Evolutionary conservation across 495 filamentous ascomycete genomes (phyloP).

Genomic region (Penicillium taxi): DNA sequence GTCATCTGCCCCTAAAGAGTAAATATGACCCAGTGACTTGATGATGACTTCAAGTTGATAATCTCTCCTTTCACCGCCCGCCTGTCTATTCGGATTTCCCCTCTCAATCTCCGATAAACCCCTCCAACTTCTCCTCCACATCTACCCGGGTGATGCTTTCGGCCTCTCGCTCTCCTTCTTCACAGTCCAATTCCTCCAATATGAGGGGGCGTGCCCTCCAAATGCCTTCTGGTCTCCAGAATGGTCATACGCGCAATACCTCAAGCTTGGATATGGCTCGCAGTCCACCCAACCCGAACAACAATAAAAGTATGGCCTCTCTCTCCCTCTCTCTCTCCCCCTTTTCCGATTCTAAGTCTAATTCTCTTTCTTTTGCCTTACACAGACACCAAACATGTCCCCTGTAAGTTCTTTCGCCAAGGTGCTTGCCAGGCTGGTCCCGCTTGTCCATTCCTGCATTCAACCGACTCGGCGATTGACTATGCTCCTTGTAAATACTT

Average conservation of each 20-base stretch:
- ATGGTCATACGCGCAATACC: constrained; percentile 41
- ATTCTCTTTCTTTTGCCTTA: constrained; percentile 10
- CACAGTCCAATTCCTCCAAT: constrained; percentile 21
- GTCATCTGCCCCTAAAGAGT: no score
- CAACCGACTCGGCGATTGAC: constrained; percentile 67
- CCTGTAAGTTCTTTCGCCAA: constrained; percentile 98
- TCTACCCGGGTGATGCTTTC: constrained; percentile 15
- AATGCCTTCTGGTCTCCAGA: constrained; percentile 34
- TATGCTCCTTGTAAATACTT: constrained; percentile 96
- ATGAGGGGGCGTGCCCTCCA: constrained; percentile 42
- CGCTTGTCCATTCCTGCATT: constrained; percentile 94
- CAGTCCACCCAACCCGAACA: constrained; percentile 66
- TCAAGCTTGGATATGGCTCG: constrained; percentile 47
- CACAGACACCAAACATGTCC: constrained; percentile 91
- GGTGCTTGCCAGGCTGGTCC: constrained; percentile 93
- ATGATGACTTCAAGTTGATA: no score
- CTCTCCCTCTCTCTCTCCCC: not conserved
- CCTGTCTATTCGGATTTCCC: constrained; percentile 8
- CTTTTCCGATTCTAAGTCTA: constrained; percentile 4
- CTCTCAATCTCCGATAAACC: constrained; percentile 23
- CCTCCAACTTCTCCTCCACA: constrained; percentile 17
- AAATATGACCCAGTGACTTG: no score
- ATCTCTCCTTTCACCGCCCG: constrained; percentile 14
- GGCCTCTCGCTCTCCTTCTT: constrained; percentile 19
- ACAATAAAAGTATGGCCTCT: constrained; percentile 53